Conservation (phyloP, 306 rosid species). For the Castanospermum australe region DNA sequence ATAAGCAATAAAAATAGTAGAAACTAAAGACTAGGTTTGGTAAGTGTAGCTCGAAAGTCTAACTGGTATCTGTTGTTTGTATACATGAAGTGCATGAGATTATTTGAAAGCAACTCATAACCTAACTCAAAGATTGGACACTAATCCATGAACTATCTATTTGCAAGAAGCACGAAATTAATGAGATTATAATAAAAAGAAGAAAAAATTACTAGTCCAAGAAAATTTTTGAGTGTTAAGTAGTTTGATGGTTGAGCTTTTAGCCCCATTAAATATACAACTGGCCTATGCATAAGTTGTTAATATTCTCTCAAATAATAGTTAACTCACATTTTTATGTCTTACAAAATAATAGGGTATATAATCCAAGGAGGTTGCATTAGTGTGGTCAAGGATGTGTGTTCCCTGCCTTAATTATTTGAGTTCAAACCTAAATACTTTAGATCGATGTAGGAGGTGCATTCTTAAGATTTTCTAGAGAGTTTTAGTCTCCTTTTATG, state of each 20-base stretch:
- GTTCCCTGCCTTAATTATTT: too few species aligned
- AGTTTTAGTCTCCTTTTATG: too few species aligned
- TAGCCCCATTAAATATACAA: background rate
- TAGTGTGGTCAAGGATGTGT: too few species aligned
- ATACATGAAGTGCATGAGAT: background rate
- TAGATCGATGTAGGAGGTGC: too few species aligned
- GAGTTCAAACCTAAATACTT: too few species aligned
- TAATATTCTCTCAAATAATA: too few species aligned
- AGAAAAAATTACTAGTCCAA: background rate
- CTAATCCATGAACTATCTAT: background rate
- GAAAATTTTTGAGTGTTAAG: background rate
- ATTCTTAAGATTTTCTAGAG: too few species aligned
- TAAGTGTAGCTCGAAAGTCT: background rate
- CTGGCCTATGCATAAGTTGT: too few species aligned
- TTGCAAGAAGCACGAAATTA: background rate
- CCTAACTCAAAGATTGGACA: constrained; percentile 23
- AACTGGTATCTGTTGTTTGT: background rate
- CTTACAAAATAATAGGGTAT: too few species aligned
- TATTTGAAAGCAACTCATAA: constrained; percentile 22
- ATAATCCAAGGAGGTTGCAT: too few species aligned
- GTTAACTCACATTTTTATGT: too few species aligned
- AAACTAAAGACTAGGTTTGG: constrained; percentile 8
- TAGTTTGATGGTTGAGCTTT: background rate
- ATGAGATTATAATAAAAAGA: background rate
- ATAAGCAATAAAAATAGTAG: background rate